These are phyloP conservation scores for Albifimbria verrucaria DNA, from an alignment of 2,329 filamentous ascomycete genomes.

Conservation along the genomic window DNA sequence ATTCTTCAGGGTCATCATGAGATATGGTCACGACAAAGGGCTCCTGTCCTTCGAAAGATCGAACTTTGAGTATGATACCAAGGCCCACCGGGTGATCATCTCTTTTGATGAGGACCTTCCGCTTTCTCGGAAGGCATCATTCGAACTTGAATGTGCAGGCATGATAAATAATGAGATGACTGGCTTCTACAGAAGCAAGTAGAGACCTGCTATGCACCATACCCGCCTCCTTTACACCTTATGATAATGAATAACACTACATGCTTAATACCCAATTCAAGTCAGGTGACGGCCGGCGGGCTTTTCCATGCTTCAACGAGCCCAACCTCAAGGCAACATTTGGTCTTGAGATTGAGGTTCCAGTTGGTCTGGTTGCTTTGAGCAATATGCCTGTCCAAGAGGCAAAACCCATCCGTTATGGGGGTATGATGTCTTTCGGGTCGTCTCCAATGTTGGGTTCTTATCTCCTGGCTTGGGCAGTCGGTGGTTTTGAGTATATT, in stretches of 20 bases:
- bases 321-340: slow-evolving; percentile 96
- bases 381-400: slow-evolving; percentile 94
- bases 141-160: slow-evolving; percentile 74
- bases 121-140: slow-evolving; percentile 59
- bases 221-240: slow-evolving; percentile 73
- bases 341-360: slow-evolving; percentile 88
- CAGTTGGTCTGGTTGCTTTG: slow-evolving; percentile 80
- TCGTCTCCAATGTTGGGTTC: slow-evolving; percentile 88
- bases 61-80: slow-evolving; percentile 74
- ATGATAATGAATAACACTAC: slow-evolving; percentile 62
- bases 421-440: slow-evolving; percentile 76
- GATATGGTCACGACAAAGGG: slow-evolving; percentile 54
- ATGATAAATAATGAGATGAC: slow-evolving; percentile 88
- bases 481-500: slow-evolving; percentile 95
- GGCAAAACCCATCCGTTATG: slow-evolving; percentile 54
- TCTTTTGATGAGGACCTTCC: slow-evolving; percentile 70
- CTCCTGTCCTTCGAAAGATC: slow-evolving; percentile 57
- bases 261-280: slow-evolving; percentile 98
- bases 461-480: slow-evolving; percentile 86
- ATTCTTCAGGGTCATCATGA: slow-evolving; percentile 62
- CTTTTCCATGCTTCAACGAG: slow-evolving; percentile 97
- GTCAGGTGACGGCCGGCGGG: slow-evolving; percentile 88
- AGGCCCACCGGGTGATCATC: slow-evolving; percentile 79
- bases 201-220: slow-evolving; percentile 76
- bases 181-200: slow-evolving; percentile 91